These are phyloP conservation scores for Fusarium sp. DNA, from an alignment of 2,329 filamentous ascomycete genomes.

Conservation along the genomic window DNA sequence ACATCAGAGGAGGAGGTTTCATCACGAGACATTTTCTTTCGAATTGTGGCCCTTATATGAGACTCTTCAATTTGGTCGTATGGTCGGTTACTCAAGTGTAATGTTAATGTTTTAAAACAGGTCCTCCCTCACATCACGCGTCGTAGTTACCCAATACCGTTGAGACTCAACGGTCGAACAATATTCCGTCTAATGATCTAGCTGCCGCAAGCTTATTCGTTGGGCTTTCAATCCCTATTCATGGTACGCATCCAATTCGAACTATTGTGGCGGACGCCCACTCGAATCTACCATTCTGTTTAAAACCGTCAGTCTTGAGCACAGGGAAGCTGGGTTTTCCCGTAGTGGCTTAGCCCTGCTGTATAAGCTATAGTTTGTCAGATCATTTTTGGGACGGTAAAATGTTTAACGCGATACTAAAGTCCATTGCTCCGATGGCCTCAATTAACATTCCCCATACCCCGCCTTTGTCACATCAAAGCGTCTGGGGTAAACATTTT, in stretches of 20 bases:
- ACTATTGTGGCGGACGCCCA: not conserved
- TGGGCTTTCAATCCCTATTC: too few relatives aligned
- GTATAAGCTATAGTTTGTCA: not conserved
- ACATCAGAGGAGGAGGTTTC: not conserved
- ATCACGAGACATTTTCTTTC: not conserved
- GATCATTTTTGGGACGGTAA: not conserved
- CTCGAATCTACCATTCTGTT: not conserved
- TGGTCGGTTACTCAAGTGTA: not conserved
- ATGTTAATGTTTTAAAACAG: not conserved
- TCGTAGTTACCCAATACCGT: not conserved
- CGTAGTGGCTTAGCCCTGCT: not conserved
- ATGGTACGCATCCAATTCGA: not conserved
- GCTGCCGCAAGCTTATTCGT: not conserved
- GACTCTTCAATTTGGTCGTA: not conserved
- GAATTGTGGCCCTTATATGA: not conserved
- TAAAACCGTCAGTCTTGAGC: not conserved
- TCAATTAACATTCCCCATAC: not conserved
- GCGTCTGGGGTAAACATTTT: conserved; percentile 27
- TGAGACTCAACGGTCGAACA: not conserved
- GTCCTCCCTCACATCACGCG: not conserved
- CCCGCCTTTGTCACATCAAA: not conserved
- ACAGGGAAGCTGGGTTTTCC: not conserved
- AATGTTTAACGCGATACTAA: not conserved
- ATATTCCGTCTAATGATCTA: not conserved
- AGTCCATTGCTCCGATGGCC: not conserved